Base-by-base conservation (phyloP, 768 basidiomycete species). In the Termitomyces sp. region DNA sequence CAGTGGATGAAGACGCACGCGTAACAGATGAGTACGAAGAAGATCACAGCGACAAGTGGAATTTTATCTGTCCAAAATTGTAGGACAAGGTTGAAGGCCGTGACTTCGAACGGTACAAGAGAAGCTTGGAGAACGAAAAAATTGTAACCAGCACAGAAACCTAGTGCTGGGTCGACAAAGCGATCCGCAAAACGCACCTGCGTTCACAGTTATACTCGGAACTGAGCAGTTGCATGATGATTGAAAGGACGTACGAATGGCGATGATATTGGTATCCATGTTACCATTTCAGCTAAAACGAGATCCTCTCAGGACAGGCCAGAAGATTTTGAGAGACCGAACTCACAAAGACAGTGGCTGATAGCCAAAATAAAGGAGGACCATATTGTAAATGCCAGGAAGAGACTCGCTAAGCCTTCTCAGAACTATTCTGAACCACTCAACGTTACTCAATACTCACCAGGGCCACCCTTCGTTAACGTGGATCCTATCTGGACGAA, bases 201-300 rank as follows among this genome's bases (percentile, higher is more conserved):
- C 16, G 16, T 56, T 43, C 39, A 46, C 23, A 11, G 25, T 28
- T 12, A 51, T n/a, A 51, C 25, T 39, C 37, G 12, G 25, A 39
- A 7, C 10, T n/a, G 17, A 3, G 11, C 8, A n/a, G 5, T 2
- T 12, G 17, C 43, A 25, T 14, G 52, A 32, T n/a, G 37, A 23
- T 47, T 44, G 1, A 37, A 35, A 25, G 28, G 46, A 66, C 77
- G 40, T 57, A 88, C 84, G 66, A 89, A 90, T 5, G 87, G 84
- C 5, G 89, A 88, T 6, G 87, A 82, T 61, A 91, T 84, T 5
- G 89, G 89, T 5, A 88, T 88, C 73, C 83, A 85, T n/a, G 85
- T 81, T 30, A 88, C 87, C 89, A 91, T 90, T 69, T 92, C 89
- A 37, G 86, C 89, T 80, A 59, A 9, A 23, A 35, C 21, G 23